Evolutionary conservation across 2,329 filamentous ascomycete species (phyloP).

Genomic region (Botrytis cinerea): DNA sequence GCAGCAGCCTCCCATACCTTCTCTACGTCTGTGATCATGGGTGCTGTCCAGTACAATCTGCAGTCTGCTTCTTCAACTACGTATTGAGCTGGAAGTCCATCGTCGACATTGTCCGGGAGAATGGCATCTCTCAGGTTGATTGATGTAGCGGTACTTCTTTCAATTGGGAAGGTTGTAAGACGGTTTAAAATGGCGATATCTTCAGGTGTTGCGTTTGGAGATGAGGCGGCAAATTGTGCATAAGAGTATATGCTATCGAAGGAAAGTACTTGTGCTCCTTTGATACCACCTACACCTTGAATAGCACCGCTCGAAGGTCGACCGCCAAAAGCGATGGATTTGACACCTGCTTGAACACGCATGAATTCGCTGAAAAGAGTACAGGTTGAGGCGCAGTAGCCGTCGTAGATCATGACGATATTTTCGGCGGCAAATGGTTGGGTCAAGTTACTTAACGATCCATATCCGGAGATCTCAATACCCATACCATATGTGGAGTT

Average conservation of each 20-base stretch:
- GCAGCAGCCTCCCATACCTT: conserved; percentile 54
- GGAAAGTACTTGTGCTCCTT: conserved; percentile 50
- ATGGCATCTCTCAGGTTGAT: conserved; percentile 49
- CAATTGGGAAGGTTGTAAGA: conserved; percentile 30
- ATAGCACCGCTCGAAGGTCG: conserved; percentile 56
- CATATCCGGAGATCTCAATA: conserved; percentile 42
- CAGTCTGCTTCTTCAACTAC: conserved; percentile 62
- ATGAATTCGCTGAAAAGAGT: conserved; percentile 59
- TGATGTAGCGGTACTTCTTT: conserved; percentile 39
- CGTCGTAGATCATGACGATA: conserved; percentile 50
- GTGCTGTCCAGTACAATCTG: conserved; percentile 58
- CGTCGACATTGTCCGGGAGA: conserved; percentile 38
- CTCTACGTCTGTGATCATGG: conserved; percentile 53
- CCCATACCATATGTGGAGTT: conserved; percentile 35
- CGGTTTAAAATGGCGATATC: conserved; percentile 28
- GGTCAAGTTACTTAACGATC: conserved; percentile 37
- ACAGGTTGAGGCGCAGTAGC: conserved; percentile 61
- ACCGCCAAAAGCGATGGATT: conserved; percentile 61
- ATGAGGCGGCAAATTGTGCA: conserved; percentile 27
- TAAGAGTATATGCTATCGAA: conserved; percentile 31
- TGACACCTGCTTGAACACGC: conserved; percentile 53
- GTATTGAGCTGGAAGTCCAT: conserved; percentile 57
- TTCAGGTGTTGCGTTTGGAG: conserved; percentile 26
- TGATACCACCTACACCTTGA: conserved; percentile 66
- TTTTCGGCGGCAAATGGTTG: conserved; percentile 46